phyloP scores from a whole-genome alignment of 2,329 filamentous ascomycete genomes.

The Neopestalotiopsis rosae region DNA sequence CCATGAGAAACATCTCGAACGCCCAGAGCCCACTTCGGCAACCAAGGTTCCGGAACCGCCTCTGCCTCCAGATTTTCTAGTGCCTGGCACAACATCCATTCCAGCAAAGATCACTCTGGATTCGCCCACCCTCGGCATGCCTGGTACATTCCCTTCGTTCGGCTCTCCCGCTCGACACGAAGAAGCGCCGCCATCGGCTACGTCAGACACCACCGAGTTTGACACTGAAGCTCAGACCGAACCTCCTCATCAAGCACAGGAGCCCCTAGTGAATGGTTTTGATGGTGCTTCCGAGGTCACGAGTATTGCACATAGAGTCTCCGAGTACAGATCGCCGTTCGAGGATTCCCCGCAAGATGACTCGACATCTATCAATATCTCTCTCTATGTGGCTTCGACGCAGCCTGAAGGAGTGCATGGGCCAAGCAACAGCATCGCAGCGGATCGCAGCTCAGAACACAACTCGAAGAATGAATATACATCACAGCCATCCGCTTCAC shows the following conservation, averaged over 20 bases:
- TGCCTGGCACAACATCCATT: neutral
- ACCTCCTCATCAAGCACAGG: conserved; percentile 41
- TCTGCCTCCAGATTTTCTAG: neutral
- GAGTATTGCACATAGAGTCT: conserved; percentile 34
- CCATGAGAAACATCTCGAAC: neutral
- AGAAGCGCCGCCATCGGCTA: conserved; percentile 60
- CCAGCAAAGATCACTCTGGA: conserved; percentile 40
- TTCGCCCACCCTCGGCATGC: conserved; percentile 71
- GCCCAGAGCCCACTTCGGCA: neutral
- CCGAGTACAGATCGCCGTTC: conserved; percentile 57
- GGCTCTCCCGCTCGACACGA: conserved; percentile 46
- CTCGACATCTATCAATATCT: conserved; percentile 45
- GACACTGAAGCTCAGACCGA: conserved; percentile 74
- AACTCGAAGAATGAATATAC: conserved; percentile 45
- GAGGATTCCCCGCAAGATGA: conserved; percentile 45
- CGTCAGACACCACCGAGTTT: conserved; percentile 71
- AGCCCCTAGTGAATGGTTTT: conserved; percentile 13
- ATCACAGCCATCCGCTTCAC: conserved; percentile 43
- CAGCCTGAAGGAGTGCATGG: conserved; percentile 33
- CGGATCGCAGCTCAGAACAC: conserved; percentile 35
- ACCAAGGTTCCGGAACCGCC: conserved; percentile 41
- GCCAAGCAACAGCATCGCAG: conserved; percentile 29
- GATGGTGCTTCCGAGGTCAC: conserved; percentile 28
- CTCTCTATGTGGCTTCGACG: conserved; percentile 40
- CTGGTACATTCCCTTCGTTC: conserved; percentile 62